Conservation (phyloP, 179 eudicot species). For the Beta corolliflora region DNA sequence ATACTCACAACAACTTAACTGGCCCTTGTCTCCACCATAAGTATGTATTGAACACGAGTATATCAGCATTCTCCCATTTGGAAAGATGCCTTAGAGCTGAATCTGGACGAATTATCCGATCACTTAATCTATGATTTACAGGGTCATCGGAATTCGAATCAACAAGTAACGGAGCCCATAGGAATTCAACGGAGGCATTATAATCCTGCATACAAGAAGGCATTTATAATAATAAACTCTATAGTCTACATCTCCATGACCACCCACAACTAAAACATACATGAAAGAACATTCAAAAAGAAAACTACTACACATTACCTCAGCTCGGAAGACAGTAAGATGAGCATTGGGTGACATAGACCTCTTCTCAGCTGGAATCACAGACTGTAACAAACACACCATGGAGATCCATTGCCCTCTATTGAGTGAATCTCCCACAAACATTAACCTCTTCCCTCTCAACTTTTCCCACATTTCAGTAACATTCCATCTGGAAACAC, state of each 20-base stretch:
- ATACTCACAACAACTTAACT: slow-evolving; percentile 83
- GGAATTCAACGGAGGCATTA: slow-evolving; percentile 87
- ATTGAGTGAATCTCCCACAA: slow-evolving; percentile 93
- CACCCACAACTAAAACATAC: not conserved
- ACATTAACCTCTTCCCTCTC: slow-evolving; percentile 85
- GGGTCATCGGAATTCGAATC: slow-evolving; percentile 98
- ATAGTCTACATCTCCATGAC: not conserved
- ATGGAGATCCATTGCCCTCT: slow-evolving; percentile 97
- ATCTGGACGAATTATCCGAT: slow-evolving; percentile 84
- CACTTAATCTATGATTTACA: slow-evolving; percentile 81
- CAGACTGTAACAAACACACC: slow-evolving; percentile 85
- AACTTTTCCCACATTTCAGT: slow-evolving; percentile 84
- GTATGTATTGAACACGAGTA: slow-evolving; percentile 83
- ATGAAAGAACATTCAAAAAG: slow-evolving; percentile 1
- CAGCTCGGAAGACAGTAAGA: slow-evolving; percentile 83
- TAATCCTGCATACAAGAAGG: slow-evolving; percentile 59
- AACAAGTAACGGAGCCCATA: slow-evolving; percentile 95
- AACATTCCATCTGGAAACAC: slow-evolving; percentile 63
- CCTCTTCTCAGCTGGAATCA: slow-evolving; percentile 65
- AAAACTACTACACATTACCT: slow-evolving; percentile 45
- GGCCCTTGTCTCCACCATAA: slow-evolving; percentile 99
- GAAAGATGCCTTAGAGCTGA: slow-evolving; percentile 75
- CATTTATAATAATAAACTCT: slow-evolving; percentile 9
- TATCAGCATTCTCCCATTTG: slow-evolving; percentile 82
- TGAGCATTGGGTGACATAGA: slow-evolving; percentile 90